phyloP scores from a whole-genome alignment of 2,329 filamentous ascomycete species.

The Paraphaeosphaeria sporulosa region DNA sequence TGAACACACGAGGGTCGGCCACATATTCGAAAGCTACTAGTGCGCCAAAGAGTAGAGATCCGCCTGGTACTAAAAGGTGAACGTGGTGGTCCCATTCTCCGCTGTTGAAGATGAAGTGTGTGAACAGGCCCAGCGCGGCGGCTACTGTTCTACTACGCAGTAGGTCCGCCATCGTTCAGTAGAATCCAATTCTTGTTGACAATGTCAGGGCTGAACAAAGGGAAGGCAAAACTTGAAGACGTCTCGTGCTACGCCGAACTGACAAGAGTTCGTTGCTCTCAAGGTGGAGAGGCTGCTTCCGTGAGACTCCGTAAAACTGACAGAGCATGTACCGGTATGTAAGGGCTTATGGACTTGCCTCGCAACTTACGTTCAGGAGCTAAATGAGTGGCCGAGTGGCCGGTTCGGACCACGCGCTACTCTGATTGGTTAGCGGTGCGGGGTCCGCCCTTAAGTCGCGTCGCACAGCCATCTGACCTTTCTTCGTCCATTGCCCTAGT shows the following conservation, averaged over 20 bases:
- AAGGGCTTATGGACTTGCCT: background rate
- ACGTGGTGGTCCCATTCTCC: slow-evolving; percentile 35
- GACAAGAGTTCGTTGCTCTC: background rate
- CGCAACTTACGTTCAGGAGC: background rate
- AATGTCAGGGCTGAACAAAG: background rate
- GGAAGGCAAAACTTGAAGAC: background rate
- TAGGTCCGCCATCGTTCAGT: slow-evolving; percentile 18
- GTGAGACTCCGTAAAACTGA: background rate
- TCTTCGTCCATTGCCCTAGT: background rate
- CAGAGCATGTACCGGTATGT: background rate
- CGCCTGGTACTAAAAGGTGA: slow-evolving; percentile 24
- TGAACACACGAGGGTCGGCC: slow-evolving; percentile 19
- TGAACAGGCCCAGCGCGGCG: slow-evolving; percentile 30
- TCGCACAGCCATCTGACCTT: background rate
- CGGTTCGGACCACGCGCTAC: background rate
- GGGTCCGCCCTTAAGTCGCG: background rate
- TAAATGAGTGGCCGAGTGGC: background rate
- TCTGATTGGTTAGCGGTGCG: background rate
- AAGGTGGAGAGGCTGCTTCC: background rate
- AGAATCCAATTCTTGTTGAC: background rate
- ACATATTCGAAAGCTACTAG: slow-evolving; percentile 28
- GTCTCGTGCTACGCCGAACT: background rate
- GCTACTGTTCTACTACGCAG: slow-evolving; percentile 30
- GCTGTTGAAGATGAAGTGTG: slow-evolving; percentile 31
- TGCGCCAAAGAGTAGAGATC: slow-evolving; percentile 25